Evolutionary conservation across 225 moss, liverwort and hornwort species (phyloP), one percentile per base, ranked within the genome.

Genomic region (Antitrichia curtipendula): DNA sequence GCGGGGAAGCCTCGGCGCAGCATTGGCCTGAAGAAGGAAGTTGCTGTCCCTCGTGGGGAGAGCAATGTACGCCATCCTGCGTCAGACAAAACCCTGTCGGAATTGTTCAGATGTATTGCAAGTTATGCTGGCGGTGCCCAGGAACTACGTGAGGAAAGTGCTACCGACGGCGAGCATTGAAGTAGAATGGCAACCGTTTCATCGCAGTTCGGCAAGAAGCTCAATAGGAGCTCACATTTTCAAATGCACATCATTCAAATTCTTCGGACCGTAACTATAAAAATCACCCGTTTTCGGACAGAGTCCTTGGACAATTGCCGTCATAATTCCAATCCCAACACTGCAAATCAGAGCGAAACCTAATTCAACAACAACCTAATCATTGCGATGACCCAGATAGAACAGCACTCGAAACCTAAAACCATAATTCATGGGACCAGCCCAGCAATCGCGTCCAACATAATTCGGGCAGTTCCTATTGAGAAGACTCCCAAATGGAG

Each of bases 51-150:
- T 91, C 82, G 86, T 58, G 89, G 94, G 90, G 86, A 94, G 90
- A 91, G 94, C 94, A 89, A 93, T 70, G 87, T 91, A 93, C 89
- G 92, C 92, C 94, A 94, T 94, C 88, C 91, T 94, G 91, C 78
- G 41, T 58, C 83, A 86, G 28, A 60, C 82, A 82, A 59, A 77
- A 14, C 78, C 81, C 45, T 49, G 63, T 16, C 86, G 78, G 25
- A 63, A 36, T 59, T 16, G 4, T 43, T 85, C 73, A 85, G 73
- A 63, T 45, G 32, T 5, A 60, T n/a, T 23, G 38, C 81, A 71
- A 60, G 32, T 17, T 38, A 43, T 13, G 65, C 78, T 32, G 8
- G 85, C 36, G 69, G 41, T 40, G 8, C n/a, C 75, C n/a, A 57
- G 20, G 22, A 7, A 4, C 19, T 49, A n/a, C n/a, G 12, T 34